Percentiles rank a stretch among this genome's conserved stretches.
Conservation (phyloP, 108 stramenopile genomes). For the Pseudonitzschia multiseries region DNA sequence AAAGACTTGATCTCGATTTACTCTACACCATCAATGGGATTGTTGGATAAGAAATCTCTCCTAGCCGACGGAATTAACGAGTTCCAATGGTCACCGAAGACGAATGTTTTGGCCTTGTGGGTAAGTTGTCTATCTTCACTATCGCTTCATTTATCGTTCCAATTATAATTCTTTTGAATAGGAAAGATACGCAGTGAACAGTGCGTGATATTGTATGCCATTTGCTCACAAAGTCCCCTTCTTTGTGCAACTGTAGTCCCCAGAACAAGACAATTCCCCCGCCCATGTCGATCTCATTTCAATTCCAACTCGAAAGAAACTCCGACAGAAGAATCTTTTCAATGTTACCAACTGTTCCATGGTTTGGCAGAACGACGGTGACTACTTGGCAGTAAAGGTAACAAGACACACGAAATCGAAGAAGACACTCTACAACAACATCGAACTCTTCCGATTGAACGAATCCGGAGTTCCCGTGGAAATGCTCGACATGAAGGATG, state of each 20-base stretch:
- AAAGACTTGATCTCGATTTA: conserved; percentile 89
- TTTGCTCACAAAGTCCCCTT: background rate
- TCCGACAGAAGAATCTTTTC: conserved; percentile 95
- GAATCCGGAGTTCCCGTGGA: conserved; percentile 91
- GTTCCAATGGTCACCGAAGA: conserved; percentile 94
- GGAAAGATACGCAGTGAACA: background rate
- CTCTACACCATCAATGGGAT: conserved; percentile 86
- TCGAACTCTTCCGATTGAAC: conserved; percentile 92
- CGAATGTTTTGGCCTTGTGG: conserved; percentile 94
- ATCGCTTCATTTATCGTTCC: background rate
- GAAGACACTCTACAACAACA: conserved; percentile 94
- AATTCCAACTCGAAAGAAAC: conserved; percentile 85
- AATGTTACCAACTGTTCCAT: conserved; percentile 91
- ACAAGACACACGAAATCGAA: conserved; percentile 93
- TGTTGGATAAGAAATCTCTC: conserved; percentile 90
- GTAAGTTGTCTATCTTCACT: conserved; percentile 23
- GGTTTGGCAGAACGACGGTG: conserved; percentile 93
- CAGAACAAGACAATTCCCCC: conserved; percentile 89
- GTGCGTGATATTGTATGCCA: background rate
- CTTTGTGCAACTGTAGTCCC: conserved; percentile 47
- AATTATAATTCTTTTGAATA: background rate
- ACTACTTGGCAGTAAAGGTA: conserved; percentile 94
- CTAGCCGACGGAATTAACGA: conserved; percentile 89
- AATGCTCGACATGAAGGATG: conserved; percentile 92
- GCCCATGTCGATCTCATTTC: conserved; percentile 93